A percentile compares a stretch with the other conserved stretches of the same genome.
phyloP scores from a whole-genome alignment of 2,329 filamentous ascomycete genomes.

The Lachnellula arida region DNA sequence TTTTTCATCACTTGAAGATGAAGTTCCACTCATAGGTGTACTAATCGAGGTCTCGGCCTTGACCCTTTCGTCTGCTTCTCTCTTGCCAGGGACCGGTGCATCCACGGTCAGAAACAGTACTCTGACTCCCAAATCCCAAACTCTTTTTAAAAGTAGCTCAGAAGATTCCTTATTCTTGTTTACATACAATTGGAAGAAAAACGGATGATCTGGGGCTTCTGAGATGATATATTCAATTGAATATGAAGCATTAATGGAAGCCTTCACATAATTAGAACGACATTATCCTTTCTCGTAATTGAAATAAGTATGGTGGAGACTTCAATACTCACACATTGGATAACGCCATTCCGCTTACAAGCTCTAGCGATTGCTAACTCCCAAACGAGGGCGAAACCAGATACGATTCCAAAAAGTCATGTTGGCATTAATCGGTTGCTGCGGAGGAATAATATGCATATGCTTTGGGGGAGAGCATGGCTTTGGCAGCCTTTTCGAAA shows the following conservation, averaged over 20 bases:
- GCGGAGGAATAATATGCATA: conserved; percentile 64
- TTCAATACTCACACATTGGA: conserved; percentile 49
- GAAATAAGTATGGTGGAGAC: too few relatives aligned
- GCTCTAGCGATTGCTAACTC: conserved; percentile 53
- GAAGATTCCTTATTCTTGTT: conserved; percentile 47
- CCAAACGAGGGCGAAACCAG: conserved; percentile 54
- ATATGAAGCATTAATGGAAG: conserved; percentile 50
- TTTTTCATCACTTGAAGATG: conserved; percentile 43
- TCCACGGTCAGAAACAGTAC: conserved; percentile 54
- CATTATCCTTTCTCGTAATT: too few relatives aligned
- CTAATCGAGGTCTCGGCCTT: conserved; percentile 40
- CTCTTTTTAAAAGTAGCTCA: conserved; percentile 41
- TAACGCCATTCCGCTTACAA: conserved; percentile 43
- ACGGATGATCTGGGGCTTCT: neutral
- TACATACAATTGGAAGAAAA: conserved; percentile 57
- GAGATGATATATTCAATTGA: conserved; percentile 46
- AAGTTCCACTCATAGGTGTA: conserved; percentile 44
- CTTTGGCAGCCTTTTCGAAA: conserved; percentile 51
- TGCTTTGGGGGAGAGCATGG: conserved; percentile 51
- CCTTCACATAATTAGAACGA: conserved; percentile 10
- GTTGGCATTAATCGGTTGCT: conserved; percentile 59
- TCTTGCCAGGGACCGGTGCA: conserved; percentile 50
- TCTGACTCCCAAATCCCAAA: conserved; percentile 40
- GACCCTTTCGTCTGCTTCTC: conserved; percentile 38
- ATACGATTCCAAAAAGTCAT: conserved; percentile 47